Evolutionary conservation across 2,329 filamentous ascomycete species (phyloP).

Genomic region (Aspergillus quadricinctus): DNA sequence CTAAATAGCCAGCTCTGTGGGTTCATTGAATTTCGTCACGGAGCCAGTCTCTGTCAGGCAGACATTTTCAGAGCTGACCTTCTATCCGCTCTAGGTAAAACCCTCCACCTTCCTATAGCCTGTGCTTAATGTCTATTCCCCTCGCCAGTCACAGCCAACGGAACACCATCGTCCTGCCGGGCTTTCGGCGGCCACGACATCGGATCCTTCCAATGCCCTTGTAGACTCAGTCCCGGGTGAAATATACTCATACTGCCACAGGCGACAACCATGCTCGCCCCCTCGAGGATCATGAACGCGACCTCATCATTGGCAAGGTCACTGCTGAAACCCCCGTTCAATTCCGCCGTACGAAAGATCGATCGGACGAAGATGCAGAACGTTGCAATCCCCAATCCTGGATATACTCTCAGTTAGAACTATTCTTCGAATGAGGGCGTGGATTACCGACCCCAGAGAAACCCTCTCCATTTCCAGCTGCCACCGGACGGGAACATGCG

Average conservation of each 20-base stretch:
- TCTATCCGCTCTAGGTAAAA: too few relatives aligned
- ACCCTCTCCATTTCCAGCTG: not conserved
- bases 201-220: too few relatives aligned
- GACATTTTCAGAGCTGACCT: too few relatives aligned
- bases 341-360: constrained; percentile 48
- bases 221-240: constrained; percentile 38
- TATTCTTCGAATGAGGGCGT: not conserved
- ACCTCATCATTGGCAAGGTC: constrained; percentile 47
- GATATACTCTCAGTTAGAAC: not conserved
- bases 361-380: constrained; percentile 46
- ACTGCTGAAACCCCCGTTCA: constrained; percentile 46
- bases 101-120: too few relatives aligned
- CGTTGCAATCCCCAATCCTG: constrained; percentile 34
- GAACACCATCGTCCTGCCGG: too few relatives aligned
- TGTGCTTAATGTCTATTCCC: too few relatives aligned
- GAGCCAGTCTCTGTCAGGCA: too few relatives aligned
- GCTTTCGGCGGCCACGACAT: too few relatives aligned
- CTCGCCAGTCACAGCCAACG: too few relatives aligned
- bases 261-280: constrained; percentile 50
- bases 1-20: too few relatives aligned
- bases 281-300: constrained; percentile 51
- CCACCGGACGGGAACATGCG: not conserved
- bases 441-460: not conserved
- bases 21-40: too few relatives aligned
- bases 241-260: constrained; percentile 43